Base-by-base conservation (phyloP, 2,329 filamentous ascomycete genomes). In the Scolecobasidium constrictum region DNA sequence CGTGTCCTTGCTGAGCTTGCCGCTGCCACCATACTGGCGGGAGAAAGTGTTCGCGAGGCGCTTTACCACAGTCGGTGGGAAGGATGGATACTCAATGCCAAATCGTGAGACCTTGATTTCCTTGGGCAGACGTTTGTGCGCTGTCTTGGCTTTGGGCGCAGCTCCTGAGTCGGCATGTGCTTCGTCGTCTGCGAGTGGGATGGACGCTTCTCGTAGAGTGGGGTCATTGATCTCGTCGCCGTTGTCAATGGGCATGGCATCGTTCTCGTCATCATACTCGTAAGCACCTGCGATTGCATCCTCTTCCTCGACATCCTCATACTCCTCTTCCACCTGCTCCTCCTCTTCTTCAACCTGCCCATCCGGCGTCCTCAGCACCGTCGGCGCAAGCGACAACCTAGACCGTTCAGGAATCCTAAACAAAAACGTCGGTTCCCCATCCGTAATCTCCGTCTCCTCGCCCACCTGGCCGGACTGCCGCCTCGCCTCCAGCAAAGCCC, bases 11-110 rank as follows among this genome's bases (percentile, higher is more conserved):
- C 72, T 78, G 37, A 94, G 74, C 50, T 81, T 84, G 51, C 81
- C 85, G 51, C 72, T 72, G 7, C 72, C 67, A 16, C 79, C 78
- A 35, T 78, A 75, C 3, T 75, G 76, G 51, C 78, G 77, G 16
- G 82, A 73, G 53, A 86, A 85, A 2, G 75, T 81, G 23, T 79
- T 80, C 5, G 81, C 81, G 2, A 86, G 57, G 40, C 67, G 69
- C 61, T 88, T 90, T 40, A 94, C 78, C 16, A 88, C 77, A 1
- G 77, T 72, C 1, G 73, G 64, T 2, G 87, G 85, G 34, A 94
- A 65, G 1, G 81, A 78, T 1, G 85, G 83, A 50, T 88, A 87
- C 47, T 81, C 75, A 39, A 83, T 77, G 19, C 85, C 85, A 54
- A 87, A 70, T 38, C 73, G 73, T 1, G 86, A 93, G 13, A 76